Evolutionary conservation across 2,329 filamentous ascomycete genomes (phyloP).

Genomic region (Sporothrix protearum): DNA sequence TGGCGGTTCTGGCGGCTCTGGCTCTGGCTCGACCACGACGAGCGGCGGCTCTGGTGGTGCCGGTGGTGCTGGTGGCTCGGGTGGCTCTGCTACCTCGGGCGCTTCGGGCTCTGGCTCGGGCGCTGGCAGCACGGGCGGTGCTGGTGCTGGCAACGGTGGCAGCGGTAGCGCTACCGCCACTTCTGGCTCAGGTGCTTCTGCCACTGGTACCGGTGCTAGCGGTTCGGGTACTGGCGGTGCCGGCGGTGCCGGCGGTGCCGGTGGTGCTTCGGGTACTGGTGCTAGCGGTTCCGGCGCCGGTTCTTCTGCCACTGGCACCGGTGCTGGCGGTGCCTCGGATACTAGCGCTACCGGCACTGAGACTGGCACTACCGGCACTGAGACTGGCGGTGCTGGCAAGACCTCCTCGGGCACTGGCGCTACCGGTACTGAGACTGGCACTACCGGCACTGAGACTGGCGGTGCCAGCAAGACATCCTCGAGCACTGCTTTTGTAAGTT

Average conservation of each 20-base stretch:
- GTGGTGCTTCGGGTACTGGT: conserved; percentile 14
- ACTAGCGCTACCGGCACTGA: neutral
- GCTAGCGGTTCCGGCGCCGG: conserved; percentile 9
- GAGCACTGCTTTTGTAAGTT: conserved; percentile 33
- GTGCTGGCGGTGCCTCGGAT: neutral
- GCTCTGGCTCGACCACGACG: neutral
- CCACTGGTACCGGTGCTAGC: conserved; percentile 8
- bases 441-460: conserved; percentile 14
- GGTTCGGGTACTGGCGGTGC: conserved; percentile 21
- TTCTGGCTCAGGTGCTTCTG: neutral
- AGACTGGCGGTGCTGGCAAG: neutral
- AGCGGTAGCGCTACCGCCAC: conserved; percentile 28
- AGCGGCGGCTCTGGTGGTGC: neutral
- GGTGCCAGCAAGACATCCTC: conserved; percentile 7
- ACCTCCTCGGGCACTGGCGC: neutral
- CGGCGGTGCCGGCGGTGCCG: conserved; percentile 3
- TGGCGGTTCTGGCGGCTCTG: conserved; percentile 8
- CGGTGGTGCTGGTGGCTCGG: conserved; percentile 4
- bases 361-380: neutral
- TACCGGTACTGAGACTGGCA: neutral
- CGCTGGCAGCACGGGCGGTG: conserved; percentile 17
- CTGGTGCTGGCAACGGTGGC: conserved; percentile 16
- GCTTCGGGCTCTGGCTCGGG: conserved; percentile 7
- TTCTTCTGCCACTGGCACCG: conserved; percentile 15
- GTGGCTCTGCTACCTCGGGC: conserved; percentile 15